These are phyloP conservation scores for Penicillium roqueforti DNA, from an alignment of 495 filamentous ascomycete species.

Conservation along the genomic window DNA sequence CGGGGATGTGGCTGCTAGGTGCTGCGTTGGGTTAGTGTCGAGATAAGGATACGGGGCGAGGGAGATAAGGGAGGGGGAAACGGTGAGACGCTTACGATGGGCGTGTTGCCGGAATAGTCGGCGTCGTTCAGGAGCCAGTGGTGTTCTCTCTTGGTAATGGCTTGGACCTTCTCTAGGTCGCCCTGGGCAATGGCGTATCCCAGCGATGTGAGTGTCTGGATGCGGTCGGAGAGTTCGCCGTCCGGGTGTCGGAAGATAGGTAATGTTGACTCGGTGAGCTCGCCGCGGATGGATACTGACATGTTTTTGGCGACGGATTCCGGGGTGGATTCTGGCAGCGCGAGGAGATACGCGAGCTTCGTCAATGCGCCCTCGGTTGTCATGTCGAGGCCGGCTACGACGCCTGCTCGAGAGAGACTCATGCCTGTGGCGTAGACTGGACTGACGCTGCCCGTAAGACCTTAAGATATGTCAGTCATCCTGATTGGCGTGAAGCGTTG, in stretches of 20 bases:
- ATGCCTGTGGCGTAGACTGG: constrained; percentile 92
- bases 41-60: not conserved
- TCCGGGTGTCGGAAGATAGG: constrained; percentile 69
- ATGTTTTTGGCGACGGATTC: constrained; percentile 65
- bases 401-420: constrained; percentile 77
- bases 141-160: constrained; percentile 62
- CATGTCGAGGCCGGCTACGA: constrained; percentile 90
- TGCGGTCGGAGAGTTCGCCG: constrained; percentile 42
- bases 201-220: constrained; percentile 61
- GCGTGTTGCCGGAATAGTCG: constrained; percentile 91
- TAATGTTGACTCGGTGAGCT: constrained; percentile 71
- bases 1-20: constrained; percentile 60
- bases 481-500: not conserved
- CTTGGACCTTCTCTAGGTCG: constrained; percentile 57
- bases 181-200: constrained; percentile 78
- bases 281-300: constrained; percentile 73
- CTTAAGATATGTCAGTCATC: constrained; percentile 21
- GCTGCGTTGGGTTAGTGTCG: constrained; percentile 34
- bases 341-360: constrained; percentile 86
- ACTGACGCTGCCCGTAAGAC: constrained; percentile 77
- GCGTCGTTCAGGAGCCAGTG: constrained; percentile 68
- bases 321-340: constrained; percentile 56
- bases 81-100: constrained; percentile 49
- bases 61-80: constrained; percentile 1
- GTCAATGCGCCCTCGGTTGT: constrained; percentile 92